phyloP scores from a whole-genome alignment of 331 rosid species.

The Cydonia oblonga region DNA sequence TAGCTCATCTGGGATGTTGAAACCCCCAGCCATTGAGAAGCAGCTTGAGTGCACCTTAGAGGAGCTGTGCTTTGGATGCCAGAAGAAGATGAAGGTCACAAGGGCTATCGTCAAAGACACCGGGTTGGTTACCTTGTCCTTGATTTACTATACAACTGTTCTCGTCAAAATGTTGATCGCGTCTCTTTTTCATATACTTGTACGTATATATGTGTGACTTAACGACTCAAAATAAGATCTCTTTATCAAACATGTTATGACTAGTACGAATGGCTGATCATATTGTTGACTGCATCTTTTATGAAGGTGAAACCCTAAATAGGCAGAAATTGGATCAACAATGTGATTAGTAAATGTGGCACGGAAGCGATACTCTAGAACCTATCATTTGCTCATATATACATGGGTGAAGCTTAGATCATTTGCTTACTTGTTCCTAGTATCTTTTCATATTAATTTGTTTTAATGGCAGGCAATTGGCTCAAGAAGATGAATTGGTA shows the following conservation, averaged over 20 bases:
- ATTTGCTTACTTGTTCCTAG: neutral
- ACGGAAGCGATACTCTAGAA: neutral
- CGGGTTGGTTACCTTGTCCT: slow-evolving; percentile 36
- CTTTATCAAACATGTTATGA: no score
- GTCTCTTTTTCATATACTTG: neutral
- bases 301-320: no score
- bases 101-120: slow-evolving; percentile 32
- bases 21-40: slow-evolving; percentile 53
- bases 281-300: no score
- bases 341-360: neutral
- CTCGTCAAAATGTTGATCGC: neutral
- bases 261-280: no score
- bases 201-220: no score
- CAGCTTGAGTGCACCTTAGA: slow-evolving; percentile 70
- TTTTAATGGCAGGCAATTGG: slow-evolving; percentile 26
- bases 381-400: neutral
- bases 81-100: slow-evolving; percentile 50
- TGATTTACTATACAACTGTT: neutral
- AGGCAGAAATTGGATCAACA: neutral
- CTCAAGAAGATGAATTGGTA: slow-evolving; percentile 48
- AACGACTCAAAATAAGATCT: no score
- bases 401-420: no score
- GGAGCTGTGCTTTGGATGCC: slow-evolving; percentile 76
- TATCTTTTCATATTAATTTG: neutral
- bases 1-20: slow-evolving; percentile 62